phyloP scores from a whole-genome alignment of 2,329 filamentous ascomycete genomes.

The Diaporthe ilicicola region DNA sequence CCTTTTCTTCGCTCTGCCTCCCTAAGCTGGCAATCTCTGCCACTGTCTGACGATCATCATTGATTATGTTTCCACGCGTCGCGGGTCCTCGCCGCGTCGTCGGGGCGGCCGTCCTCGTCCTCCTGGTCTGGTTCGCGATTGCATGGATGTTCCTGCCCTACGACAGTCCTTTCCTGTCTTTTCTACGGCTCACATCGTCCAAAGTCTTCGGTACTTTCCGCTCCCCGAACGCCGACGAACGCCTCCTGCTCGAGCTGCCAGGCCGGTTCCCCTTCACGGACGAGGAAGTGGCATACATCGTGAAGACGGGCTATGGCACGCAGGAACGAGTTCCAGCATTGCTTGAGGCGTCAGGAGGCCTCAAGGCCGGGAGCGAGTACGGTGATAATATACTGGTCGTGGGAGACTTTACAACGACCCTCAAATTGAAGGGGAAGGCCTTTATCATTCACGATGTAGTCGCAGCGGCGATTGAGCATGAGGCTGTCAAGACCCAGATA shows the following conservation, averaged over 20 bases:
- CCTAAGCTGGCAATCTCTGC: neutral
- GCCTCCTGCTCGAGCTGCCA: conserved; percentile 51
- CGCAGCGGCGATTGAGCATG: conserved; percentile 39
- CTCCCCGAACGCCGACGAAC: conserved; percentile 45
- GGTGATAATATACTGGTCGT: conserved; percentile 56
- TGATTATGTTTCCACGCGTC: conserved; percentile 31
- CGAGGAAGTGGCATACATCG: conserved; percentile 58
- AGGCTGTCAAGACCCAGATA: conserved; percentile 43
- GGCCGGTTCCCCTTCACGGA: conserved; percentile 53
- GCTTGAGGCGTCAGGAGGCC: conserved; percentile 53
- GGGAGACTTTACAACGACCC: conserved; percentile 56
- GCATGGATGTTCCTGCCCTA: conserved; percentile 41
- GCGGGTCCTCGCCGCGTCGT: conserved; percentile 30
- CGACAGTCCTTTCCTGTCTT: conserved; percentile 40
- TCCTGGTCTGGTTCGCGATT: conserved; percentile 34
- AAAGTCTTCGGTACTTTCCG: conserved; percentile 41
- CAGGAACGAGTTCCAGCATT: conserved; percentile 56
- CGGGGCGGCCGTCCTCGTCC: conserved; percentile 19
- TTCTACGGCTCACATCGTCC: conserved; percentile 39
- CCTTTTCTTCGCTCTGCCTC: neutral
- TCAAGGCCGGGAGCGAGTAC: conserved; percentile 41
- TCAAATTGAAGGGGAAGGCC: conserved; percentile 37
- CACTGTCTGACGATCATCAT: conserved; percentile 2
- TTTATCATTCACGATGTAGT: conserved; percentile 53
- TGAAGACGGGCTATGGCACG: conserved; percentile 67